Base-by-base conservation (phyloP, 1,284 basidiomycete genomes). In the Athelia psychrophila region DNA sequence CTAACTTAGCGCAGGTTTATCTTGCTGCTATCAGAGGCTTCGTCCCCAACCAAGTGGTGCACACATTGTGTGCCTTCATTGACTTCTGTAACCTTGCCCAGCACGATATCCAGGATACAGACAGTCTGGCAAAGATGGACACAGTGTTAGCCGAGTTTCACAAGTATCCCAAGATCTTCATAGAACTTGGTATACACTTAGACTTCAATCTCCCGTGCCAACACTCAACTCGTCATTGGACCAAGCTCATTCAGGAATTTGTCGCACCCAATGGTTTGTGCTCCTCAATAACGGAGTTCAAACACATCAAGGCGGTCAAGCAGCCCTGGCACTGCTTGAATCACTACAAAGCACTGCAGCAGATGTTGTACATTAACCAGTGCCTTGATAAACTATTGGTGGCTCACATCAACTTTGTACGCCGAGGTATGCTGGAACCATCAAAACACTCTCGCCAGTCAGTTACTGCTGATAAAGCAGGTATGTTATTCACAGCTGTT, bases 251-350 rank as follows among this genome's bases (percentile, higher is more conserved):
- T 27, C 30, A 33, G 4, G 20, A 18, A 18, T 47, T 49, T 15
- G 54, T 52, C n/a, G 45, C 54, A 8, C 36, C 40, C 2, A 48
- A 52, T 35, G 51, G 55, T 13, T 38, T 54, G 3, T 56, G 53
- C 47, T 54, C 55, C 1, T 56, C 53, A 51, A 55, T 57, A 10
- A 57, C 54, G 3, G 56, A 57, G 40, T 56, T 47, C 3, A 46
- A 38, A 23, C 52, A 54, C 36, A 54, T 63, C 42, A 54, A 25
- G 9, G 62, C 60, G 5, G 61, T 67, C 0, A 67, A 67, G 51
- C 27, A 57, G 9, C 63, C 62, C 0, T 66, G 60, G 59, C 51
- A 58, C 3, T 52, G 55, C 1, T 64, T 60, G 1, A 64, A 55
- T 42, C 47, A 51, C 0, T 54, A 49, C 45, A 51, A 62, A 6